Percentiles rank a stretch among this genome's conserved stretches.
Conservation (phyloP, 306 rosid genomes). For the Mimosa pudica region DNA sequence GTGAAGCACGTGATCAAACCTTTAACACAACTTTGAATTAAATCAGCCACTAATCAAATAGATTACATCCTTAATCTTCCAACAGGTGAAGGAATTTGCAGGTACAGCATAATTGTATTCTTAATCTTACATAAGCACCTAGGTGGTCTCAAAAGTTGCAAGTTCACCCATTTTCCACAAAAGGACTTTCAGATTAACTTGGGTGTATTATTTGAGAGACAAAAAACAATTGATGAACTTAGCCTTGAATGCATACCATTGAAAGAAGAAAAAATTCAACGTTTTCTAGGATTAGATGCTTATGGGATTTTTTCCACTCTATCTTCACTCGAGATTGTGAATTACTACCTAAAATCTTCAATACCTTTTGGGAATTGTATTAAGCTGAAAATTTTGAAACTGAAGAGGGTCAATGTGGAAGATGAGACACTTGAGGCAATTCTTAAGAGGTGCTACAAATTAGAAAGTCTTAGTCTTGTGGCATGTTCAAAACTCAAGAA, state of each 20-base stretch:
- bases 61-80: not conserved
- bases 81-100: not conserved
- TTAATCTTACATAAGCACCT: not conserved
- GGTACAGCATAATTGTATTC: not conserved
- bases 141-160: not conserved
- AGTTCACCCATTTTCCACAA: slow-evolving; percentile 7
- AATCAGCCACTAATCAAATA: not conserved
- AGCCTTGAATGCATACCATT: slow-evolving; percentile 6
- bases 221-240: not conserved
- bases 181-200: not conserved
- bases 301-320: slow-evolving; percentile 8
- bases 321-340: slow-evolving; percentile 20
- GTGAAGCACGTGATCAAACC: not conserved
- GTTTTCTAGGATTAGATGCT: too few relatives aligned
- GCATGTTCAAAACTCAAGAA: slow-evolving; percentile 4
- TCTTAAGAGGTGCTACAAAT: not conserved
- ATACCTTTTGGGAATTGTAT: slow-evolving; percentile 13
- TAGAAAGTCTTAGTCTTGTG: slow-evolving; percentile 21
- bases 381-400: slow-evolving; percentile 4
- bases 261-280: not conserved
- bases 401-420: not conserved
- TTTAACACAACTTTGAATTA: not conserved
- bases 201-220: not conserved
- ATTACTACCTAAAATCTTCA: not conserved
- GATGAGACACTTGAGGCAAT: not conserved